Evolutionary conservation across 345 rosid species (phyloP).

Genomic region (Camelina sativa): DNA sequence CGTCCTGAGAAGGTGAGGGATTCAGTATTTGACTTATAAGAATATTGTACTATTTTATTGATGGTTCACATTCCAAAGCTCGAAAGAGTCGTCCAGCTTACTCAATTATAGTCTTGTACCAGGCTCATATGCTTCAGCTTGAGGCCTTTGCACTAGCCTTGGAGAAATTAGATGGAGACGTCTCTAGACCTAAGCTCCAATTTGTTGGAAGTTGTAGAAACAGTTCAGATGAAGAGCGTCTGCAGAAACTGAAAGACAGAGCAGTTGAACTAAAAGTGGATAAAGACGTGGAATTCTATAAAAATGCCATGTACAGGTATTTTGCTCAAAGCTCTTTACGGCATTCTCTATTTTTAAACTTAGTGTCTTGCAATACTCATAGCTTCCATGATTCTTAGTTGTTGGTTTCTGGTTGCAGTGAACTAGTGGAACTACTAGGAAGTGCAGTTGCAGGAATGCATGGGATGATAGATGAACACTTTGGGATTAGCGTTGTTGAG

Average conservation of each 20-base stretch:
- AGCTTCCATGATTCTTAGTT: slow-evolving; percentile 20
- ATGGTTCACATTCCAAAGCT: slow-evolving; percentile 42
- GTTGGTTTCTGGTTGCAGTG: slow-evolving; percentile 53
- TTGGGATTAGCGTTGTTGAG: slow-evolving; percentile 90
- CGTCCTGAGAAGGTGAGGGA: slow-evolving; percentile 98
- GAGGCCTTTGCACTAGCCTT: slow-evolving; percentile 80
- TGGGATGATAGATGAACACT: slow-evolving; percentile 89
- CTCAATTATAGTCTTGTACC: slow-evolving; percentile 45
- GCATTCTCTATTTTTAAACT: not conserved
- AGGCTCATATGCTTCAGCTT: slow-evolving; percentile 95
- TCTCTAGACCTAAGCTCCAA: slow-evolving; percentile 80
- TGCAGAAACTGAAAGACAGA: slow-evolving; percentile 71
- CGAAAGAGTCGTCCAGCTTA: slow-evolving; percentile 34
- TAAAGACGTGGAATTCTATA: slow-evolving; percentile 68
- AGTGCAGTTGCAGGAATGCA: slow-evolving; percentile 82
- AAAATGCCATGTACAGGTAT: slow-evolving; percentile 82
- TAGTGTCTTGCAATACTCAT: slow-evolving; percentile 16
- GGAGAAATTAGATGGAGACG: slow-evolving; percentile 51
- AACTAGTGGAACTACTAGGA: slow-evolving; percentile 70
- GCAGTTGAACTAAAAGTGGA: slow-evolving; percentile 70
- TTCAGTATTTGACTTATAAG: slow-evolving; percentile 42
- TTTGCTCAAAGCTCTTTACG: slow-evolving; percentile 13
- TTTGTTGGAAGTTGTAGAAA: slow-evolving; percentile 97
- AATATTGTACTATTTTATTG: slow-evolving; percentile 43
- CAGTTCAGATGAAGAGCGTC: slow-evolving; percentile 76